Evolutionary conservation across 306 rosid species (phyloP).

Genomic region (Sphenostylis stenocarpa): DNA sequence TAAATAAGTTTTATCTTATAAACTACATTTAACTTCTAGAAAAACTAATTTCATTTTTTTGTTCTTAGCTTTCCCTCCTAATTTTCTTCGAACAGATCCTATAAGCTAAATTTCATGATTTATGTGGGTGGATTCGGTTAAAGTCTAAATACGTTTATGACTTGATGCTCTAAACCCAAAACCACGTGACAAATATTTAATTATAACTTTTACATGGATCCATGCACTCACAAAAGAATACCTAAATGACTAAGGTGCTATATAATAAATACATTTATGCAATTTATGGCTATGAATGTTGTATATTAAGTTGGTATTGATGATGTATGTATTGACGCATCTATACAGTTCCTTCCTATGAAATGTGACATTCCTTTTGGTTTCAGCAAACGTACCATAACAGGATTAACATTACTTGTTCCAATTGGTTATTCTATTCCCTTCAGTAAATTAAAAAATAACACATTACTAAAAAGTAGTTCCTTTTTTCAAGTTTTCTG

Average conservation of each 20-base stretch:
- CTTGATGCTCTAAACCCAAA: too few relatives aligned
- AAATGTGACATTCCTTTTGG: not conserved
- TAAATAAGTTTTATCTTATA: too few relatives aligned
- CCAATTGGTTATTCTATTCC: not conserved
- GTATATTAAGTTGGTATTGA: too few relatives aligned
- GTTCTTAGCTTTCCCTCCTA: too few relatives aligned
- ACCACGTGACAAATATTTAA: not conserved
- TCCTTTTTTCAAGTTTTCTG: not conserved
- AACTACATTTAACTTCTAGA: too few relatives aligned
- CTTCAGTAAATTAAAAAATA: not conserved
- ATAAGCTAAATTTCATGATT: not conserved
- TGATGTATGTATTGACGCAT: too few relatives aligned
- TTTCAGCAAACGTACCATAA: not conserved
- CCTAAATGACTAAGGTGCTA: not conserved
- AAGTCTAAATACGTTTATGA: not conserved
- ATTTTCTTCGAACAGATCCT: too few relatives aligned
- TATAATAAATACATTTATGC: not conserved
- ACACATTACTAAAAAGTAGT: not conserved
- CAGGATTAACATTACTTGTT: not conserved
- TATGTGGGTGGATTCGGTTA: not conserved
- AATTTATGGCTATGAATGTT: not conserved
- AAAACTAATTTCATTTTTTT: too few relatives aligned
- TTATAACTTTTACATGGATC: not conserved
- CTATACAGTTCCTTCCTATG: too few relatives aligned
- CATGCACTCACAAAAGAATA: not conserved